A percentile compares a stretch with the other conserved stretches of the same genome.
These are phyloP conservation scores for Pilatotrama ljubarskyi DNA, from an alignment of 768 basidiomycete genomes.

Conservation along the genomic window DNA sequence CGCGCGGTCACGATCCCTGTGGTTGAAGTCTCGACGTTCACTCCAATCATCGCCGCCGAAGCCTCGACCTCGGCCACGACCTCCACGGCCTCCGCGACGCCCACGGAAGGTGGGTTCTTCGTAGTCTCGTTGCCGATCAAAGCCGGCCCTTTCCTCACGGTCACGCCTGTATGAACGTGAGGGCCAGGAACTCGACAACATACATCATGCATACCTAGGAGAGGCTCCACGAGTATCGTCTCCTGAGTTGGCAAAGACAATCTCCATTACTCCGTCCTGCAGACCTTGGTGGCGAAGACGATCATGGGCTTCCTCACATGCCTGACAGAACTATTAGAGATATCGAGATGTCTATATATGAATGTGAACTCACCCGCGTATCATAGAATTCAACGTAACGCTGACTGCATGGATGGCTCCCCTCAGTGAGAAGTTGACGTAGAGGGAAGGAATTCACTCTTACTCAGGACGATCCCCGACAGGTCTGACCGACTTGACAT, in stretches of 20 bases:
- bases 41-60: constrained; percentile 45
- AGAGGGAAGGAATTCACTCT: constrained; percentile 33
- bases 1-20: constrained; percentile 25
- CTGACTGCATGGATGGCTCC: constrained; percentile 62
- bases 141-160: constrained; percentile 24
- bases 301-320: constrained; percentile 78
- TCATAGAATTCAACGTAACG: constrained; percentile 95
- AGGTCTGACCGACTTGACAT: constrained; percentile 78
- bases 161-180: constrained; percentile 32
- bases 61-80: constrained; percentile 37
- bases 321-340: constrained; percentile 44
- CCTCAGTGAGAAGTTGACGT: constrained; percentile 1
- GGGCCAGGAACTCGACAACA: not conserved
- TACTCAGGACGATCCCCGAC: constrained; percentile 61
- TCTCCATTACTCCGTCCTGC: constrained; percentile 88
- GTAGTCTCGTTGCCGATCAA: constrained; percentile 42
- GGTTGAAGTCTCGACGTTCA: constrained; percentile 38
- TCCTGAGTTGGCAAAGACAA: constrained; percentile 82
- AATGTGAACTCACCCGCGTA: constrained; percentile 56
- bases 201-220: constrained; percentile 36
- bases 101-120: constrained; percentile 31
- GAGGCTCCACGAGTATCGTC: constrained; percentile 40
- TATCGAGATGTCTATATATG: no score
- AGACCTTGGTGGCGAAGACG: constrained; percentile 73
- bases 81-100: constrained; percentile 41